Conservation (phyloP, 1,139 yeast genomes). For the Taphrina pruni region DNA sequence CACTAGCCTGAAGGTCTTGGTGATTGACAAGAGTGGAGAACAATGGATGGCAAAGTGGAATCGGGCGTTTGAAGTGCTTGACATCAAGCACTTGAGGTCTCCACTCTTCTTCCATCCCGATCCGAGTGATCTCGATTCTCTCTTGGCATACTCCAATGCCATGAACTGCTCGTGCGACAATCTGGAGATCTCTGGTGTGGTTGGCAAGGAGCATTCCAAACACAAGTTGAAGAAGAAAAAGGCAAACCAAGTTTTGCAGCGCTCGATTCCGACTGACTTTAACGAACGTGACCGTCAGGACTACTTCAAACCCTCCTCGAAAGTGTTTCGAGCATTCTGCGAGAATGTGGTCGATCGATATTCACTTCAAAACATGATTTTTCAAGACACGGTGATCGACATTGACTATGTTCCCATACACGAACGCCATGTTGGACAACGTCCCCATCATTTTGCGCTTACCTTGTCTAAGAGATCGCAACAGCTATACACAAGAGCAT, state of each 20-base stretch:
- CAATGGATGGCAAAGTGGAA: conserved; percentile 57
- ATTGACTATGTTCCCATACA: conserved; percentile 54
- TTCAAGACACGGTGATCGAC: conserved; percentile 54
- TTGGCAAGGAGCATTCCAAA: conserved; percentile 58
- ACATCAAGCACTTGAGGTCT: conserved; percentile 57
- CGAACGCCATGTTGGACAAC: conserved; percentile 48
- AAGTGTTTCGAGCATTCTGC: conserved; percentile 56
- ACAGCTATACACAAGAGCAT: conserved; percentile 53
- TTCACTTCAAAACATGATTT: conserved; percentile 51
- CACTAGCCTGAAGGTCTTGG: not conserved
- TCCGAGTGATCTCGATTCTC: conserved; percentile 58
- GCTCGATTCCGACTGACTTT: not conserved
- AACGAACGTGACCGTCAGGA: conserved; percentile 60
- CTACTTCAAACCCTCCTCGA: conserved; percentile 58
- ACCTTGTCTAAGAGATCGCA: not conserved
- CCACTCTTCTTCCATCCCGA: conserved; percentile 63
- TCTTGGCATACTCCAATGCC: conserved; percentile 56
- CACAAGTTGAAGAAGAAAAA: conserved; percentile 54
- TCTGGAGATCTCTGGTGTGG: conserved; percentile 58
- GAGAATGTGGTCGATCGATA: conserved; percentile 54
- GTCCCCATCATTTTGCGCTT: conserved; percentile 2
- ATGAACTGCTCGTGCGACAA: conserved; percentile 54
- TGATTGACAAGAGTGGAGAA: conserved; percentile 16
- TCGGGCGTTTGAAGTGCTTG: conserved; percentile 56
- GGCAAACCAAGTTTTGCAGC: not conserved